phyloP scores from a whole-genome alignment of 116 monocot species.

The Phalaenopsis hybrid region DNA sequence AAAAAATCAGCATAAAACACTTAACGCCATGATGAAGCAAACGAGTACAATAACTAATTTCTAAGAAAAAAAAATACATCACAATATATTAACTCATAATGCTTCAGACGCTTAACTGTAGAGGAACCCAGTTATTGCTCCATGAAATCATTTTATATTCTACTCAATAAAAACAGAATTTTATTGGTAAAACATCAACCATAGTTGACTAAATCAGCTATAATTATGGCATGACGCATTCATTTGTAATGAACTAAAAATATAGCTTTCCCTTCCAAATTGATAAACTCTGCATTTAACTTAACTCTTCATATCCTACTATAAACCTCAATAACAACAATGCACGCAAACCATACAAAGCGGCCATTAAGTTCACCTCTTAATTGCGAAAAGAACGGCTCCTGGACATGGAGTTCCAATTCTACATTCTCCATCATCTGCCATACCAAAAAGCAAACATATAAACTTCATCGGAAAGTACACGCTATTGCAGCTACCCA shows the following conservation, averaged over 20 bases:
- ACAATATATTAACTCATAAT: neutral
- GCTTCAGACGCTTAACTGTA: neutral
- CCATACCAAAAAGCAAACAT: neutral
- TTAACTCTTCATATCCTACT: neutral
- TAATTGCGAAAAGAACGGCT: conserved; percentile 81
- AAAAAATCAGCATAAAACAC: conserved; percentile 7
- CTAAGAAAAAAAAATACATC: neutral
- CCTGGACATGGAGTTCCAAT: conserved; percentile 86
- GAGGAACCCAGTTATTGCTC: neutral
- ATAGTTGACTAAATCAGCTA: neutral
- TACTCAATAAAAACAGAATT: neutral
- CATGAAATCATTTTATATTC: neutral
- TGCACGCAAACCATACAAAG: neutral
- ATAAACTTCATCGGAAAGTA: neutral
- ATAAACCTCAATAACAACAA: neutral
- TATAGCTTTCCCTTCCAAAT: neutral
- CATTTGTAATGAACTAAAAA: neutral
- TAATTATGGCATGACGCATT: neutral
- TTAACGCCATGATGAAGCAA: neutral
- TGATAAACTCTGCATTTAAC: neutral
- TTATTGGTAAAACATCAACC: neutral
- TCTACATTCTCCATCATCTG: conserved; percentile 54
- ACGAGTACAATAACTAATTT: neutral
- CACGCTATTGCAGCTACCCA: neutral
- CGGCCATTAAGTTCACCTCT: conserved; percentile 34